These are phyloP conservation scores for Fusarium sororula DNA, from an alignment of 2,329 filamentous ascomycete species.

Conservation along the genomic window DNA sequence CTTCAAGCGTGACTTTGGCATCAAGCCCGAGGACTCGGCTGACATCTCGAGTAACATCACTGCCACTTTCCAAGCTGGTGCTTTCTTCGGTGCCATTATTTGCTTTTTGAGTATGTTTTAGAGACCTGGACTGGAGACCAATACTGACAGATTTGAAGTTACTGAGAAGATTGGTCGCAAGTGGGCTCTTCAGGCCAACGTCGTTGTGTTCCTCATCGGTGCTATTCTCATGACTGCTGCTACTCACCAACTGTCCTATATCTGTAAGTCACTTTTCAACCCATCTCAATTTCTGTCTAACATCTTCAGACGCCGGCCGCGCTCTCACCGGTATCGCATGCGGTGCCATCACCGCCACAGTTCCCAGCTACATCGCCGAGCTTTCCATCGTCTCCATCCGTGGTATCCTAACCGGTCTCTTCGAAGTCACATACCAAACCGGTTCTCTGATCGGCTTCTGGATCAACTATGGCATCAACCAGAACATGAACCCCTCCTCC, in stretches of 20 bases:
- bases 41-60: constrained; percentile 56
- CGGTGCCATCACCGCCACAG: constrained; percentile 65
- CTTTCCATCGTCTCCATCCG: constrained; percentile 66
- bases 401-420: constrained; percentile 65
- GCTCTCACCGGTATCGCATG: constrained; percentile 66
- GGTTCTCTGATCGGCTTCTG: constrained; percentile 62
- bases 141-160: constrained; percentile 36
- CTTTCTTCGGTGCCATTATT: constrained; percentile 62
- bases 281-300: neutral
- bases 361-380: constrained; percentile 72
- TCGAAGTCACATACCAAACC: constrained; percentile 63
- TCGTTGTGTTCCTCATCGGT: constrained; percentile 55
- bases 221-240: constrained; percentile 55
- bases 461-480: constrained; percentile 57
- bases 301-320: constrained; percentile 61
- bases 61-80: constrained; percentile 58
- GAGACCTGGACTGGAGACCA: fast-evolving
- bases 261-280: constrained; percentile 45
- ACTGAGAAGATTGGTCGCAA: constrained; percentile 61
- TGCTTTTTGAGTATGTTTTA: constrained; percentile 50
- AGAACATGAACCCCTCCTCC: constrained; percentile 47
- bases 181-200: constrained; percentile 58
- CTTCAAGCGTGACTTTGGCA: constrained; percentile 55
- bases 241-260: constrained; percentile 52
- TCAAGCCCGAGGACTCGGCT: constrained; percentile 42